These are phyloP conservation scores for Microascus cirrosus DNA, from an alignment of 2,329 filamentous ascomycete species.

Conservation along the genomic window DNA sequence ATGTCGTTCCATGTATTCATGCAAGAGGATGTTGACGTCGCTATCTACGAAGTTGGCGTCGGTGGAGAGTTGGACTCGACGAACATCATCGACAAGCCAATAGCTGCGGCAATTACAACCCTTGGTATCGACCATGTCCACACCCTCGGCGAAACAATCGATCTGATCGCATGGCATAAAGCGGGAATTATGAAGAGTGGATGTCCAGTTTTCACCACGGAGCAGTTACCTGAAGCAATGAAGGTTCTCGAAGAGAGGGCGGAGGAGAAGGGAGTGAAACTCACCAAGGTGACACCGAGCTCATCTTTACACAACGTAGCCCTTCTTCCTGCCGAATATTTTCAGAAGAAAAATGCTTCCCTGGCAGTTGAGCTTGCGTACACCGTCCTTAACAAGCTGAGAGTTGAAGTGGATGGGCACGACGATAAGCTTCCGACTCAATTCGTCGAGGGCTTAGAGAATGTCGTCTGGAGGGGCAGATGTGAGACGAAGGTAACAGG, in stretches of 20 bases:
- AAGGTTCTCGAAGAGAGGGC: conserved; percentile 23
- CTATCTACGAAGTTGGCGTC: conserved; percentile 30
- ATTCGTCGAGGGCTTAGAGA: conserved; percentile 13
- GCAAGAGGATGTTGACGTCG: conserved; percentile 27
- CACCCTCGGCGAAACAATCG: conserved; percentile 29
- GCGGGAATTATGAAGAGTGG: conserved; percentile 34
- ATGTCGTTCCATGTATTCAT: conserved; percentile 33
- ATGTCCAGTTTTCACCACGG: conserved; percentile 23
- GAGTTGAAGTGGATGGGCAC: conserved; percentile 7
- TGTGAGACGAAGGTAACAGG: conserved; percentile 17
- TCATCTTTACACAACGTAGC: conserved; percentile 7
- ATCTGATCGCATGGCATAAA: conserved; percentile 40
- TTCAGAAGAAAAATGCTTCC: conserved; percentile 19
- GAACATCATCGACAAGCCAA: conserved; percentile 30
- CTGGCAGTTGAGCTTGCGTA: conserved; percentile 15
- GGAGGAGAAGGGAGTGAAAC: conserved; percentile 16
- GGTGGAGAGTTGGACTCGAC: conserved; percentile 37
- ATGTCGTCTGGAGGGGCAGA: conserved; percentile 20
- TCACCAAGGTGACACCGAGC: conserved; percentile 15
- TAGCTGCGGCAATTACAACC: conserved; percentile 30
- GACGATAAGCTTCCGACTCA: conserved; percentile 16
- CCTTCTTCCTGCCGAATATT: conserved; percentile 11
- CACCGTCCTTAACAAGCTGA: too few relatives aligned
- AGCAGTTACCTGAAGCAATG: conserved; percentile 13
- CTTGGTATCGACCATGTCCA: conserved; percentile 35